Evolutionary conservation across 345 rosid species (phyloP).

Genomic region (Punica granatum): DNA sequence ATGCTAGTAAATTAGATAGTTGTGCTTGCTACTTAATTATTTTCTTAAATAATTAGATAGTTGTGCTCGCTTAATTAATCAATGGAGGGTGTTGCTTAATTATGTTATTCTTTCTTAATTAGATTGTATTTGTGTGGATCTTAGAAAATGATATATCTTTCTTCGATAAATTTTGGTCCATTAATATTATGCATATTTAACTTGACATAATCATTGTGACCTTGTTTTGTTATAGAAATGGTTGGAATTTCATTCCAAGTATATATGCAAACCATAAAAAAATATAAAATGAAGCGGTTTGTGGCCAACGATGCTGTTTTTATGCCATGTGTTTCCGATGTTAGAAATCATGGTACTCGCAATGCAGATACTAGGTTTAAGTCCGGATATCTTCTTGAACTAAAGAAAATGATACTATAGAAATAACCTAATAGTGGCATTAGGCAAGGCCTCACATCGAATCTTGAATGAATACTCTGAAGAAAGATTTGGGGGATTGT

Average conservation of each 20-base stretch:
- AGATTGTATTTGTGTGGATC: too few species aligned
- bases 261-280: background rate
- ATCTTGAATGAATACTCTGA: constrained; percentile 2
- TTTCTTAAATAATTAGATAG: too few species aligned
- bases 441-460: background rate
- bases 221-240: background rate
- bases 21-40: too few species aligned
- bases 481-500: constrained; percentile 1
- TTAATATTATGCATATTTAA: background rate
- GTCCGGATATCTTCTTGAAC: background rate
- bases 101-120: background rate
- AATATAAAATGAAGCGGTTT: background rate
- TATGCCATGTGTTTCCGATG: background rate
- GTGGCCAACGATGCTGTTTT: background rate
- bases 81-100: background rate
- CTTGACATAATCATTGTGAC: too few species aligned
- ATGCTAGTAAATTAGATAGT: too few species aligned
- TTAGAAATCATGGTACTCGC: background rate
- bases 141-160: too few species aligned
- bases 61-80: too few species aligned
- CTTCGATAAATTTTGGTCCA: too few species aligned
- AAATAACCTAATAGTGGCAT: background rate
- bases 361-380: background rate
- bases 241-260: background rate
- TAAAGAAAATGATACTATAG: background rate